Conservation (phyloP, 768 basidiomycete genomes). For the Mycena venus region DNA sequence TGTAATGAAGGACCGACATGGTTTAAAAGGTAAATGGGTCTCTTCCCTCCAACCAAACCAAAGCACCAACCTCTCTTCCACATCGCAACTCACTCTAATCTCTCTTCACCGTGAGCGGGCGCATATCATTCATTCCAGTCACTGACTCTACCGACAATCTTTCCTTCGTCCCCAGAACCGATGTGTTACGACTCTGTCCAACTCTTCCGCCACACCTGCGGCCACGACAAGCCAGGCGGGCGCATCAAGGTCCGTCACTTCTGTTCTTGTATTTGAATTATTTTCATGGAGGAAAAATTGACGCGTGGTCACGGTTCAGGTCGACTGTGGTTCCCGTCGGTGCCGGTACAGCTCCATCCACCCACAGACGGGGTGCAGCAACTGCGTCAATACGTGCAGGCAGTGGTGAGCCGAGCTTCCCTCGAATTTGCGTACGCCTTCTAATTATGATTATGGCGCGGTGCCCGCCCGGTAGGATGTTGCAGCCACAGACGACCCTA, state of each 20-base stretch:
- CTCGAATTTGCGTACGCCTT: no score
- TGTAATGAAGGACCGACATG: not conserved
- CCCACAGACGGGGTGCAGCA: slow-evolving; percentile 43
- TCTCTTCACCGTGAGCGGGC: not conserved
- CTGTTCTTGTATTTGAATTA: slow-evolving; percentile 25
- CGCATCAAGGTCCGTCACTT: slow-evolving; percentile 32
- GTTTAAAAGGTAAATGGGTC: not conserved
- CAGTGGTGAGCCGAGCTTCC: slow-evolving; percentile 55
- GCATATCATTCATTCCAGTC: not conserved
- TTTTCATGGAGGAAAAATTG: not conserved
- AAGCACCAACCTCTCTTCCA: not conserved
- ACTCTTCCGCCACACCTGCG: slow-evolving; percentile 53
- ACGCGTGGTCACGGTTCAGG: slow-evolving; percentile 40
- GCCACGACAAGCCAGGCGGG: slow-evolving; percentile 49
- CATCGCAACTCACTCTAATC: not conserved
- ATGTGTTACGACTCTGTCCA: slow-evolving; percentile 62
- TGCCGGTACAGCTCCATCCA: slow-evolving; percentile 62
- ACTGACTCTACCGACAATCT: no score
- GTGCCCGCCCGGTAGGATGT: not conserved
- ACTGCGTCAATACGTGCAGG: slow-evolving; percentile 53
- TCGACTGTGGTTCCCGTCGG: slow-evolving; percentile 54
- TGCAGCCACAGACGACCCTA: not conserved
- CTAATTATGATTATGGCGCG: not conserved
- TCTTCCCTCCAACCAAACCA: not conserved
- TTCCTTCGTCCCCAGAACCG: not conserved